These are phyloP conservation scores for Porcisia hertigi DNA, from an alignment of 208 protist genomes.

Conservation along the genomic window DNA sequence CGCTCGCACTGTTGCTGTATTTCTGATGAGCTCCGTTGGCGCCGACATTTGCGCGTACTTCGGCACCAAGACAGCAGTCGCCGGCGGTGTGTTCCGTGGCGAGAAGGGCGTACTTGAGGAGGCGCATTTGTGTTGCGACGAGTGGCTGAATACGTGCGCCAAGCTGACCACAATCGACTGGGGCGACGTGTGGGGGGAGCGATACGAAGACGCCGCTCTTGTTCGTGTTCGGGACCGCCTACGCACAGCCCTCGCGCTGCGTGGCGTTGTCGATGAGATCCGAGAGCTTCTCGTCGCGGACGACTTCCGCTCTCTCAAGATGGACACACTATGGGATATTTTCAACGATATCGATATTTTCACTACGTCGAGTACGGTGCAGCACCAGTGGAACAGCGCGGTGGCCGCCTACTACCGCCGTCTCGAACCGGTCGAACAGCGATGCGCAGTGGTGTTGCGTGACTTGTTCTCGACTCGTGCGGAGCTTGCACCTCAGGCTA, in stretches of 20 bases:
- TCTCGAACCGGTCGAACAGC: constrained; percentile 85
- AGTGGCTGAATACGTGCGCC: constrained; percentile 74
- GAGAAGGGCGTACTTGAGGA: constrained; percentile 59
- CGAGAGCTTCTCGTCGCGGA: constrained; percentile 57
- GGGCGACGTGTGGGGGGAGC: constrained; percentile 51
- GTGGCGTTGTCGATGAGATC: constrained; percentile 76
- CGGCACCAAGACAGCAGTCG: constrained; percentile 29
- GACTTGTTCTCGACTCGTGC: constrained; percentile 72
- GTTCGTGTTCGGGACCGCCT: constrained; percentile 57
- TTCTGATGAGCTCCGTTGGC: constrained; percentile 84
- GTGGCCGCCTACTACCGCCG: constrained; percentile 79
- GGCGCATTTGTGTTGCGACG: constrained; percentile 67
- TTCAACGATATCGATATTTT: constrained; percentile 77
- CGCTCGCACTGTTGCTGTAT: constrained; percentile 59
- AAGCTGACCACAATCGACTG: constrained; percentile 88
- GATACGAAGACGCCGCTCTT: constrained; percentile 69
- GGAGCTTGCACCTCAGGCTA: constrained; percentile 79
- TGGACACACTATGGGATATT: constrained; percentile 76
- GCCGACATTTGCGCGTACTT: constrained; percentile 75
- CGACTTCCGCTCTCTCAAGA: constrained; percentile 57
- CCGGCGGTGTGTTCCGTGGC: constrained; percentile 59
- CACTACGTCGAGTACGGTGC: constrained; percentile 43
- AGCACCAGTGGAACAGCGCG: constrained; percentile 69
- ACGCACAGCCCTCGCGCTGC: constrained; percentile 47
- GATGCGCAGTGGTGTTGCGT: constrained; percentile 69